These are phyloP conservation scores for Hyaloscypha finlandica DNA, from an alignment of 495 filamentous ascomycete species.

Conservation along the genomic window DNA sequence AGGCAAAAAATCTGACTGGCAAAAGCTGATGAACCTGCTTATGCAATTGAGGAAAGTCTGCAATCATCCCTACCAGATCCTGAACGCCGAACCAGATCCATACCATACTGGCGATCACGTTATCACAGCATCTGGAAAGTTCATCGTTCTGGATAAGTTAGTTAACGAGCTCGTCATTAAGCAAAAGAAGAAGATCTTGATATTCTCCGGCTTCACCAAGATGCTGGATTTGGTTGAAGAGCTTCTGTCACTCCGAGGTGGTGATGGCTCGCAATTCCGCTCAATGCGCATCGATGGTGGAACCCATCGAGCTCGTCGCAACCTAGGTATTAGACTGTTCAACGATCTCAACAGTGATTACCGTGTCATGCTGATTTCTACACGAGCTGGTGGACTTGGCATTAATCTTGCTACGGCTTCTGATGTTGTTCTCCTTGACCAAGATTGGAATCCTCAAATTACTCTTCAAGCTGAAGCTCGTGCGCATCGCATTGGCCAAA, in stretches of 20 bases:
- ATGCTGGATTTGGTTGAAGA: conserved; percentile 64
- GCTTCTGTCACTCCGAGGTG: conserved; percentile 51
- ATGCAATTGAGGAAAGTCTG: conserved; percentile 69
- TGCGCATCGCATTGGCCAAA: conserved; percentile 93
- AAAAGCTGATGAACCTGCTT: conserved; percentile 61
- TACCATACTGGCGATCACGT: conserved; percentile 52
- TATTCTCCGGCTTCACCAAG: conserved; percentile 63
- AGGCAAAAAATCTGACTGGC: conserved; percentile 45
- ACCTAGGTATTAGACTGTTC: conserved; percentile 60
- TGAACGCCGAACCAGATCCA: conserved; percentile 52
- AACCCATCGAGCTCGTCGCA: conserved; percentile 55
- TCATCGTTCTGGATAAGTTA: conserved; percentile 64
- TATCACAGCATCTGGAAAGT: conserved; percentile 61
- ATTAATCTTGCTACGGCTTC: conserved; percentile 62
- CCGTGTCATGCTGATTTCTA: conserved; percentile 65
- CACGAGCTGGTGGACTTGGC: conserved; percentile 63
- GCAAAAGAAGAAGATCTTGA: conserved; percentile 59
- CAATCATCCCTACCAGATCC: conserved; percentile 62
- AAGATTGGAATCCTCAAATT: conserved; percentile 69
- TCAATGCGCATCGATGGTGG: conserved; percentile 60
- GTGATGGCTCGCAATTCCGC: conserved; percentile 45
- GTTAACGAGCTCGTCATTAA: conserved; percentile 57
- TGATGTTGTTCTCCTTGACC: conserved; percentile 64
- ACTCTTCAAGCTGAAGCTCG: conserved; percentile 94
- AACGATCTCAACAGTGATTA: conserved; percentile 47